These are phyloP conservation scores for Vigna nakashimae DNA, from an alignment of 306 rosid species.

Conservation along the genomic window DNA sequence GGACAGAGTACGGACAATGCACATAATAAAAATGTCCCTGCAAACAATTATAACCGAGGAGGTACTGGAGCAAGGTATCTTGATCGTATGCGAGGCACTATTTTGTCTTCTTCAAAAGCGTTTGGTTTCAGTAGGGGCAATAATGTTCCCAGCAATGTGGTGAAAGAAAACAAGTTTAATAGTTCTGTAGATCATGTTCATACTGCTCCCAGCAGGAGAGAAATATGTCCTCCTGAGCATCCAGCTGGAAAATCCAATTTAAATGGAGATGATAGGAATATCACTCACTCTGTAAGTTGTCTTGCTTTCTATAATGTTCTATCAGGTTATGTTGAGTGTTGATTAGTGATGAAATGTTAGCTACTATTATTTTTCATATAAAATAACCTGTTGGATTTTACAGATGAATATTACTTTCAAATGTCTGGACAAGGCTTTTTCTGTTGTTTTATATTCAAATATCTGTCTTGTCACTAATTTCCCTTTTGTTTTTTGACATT, in stretches of 20 bases:
- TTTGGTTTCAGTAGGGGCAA: conserved; percentile 86
- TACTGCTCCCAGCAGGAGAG: conserved; percentile 64
- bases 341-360: conserved; percentile 9
- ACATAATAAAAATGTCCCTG: conserved; percentile 59
- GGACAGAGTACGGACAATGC: conserved; percentile 63
- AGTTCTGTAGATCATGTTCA: conserved; percentile 72
- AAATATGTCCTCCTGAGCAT: conserved; percentile 66
- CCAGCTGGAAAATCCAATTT: conserved; percentile 59
- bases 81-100: conserved; percentile 91
- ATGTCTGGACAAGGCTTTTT: too few species aligned
- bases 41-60: conserved; percentile 62
- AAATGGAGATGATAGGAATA: conserved; percentile 73
- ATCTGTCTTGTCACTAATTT: too few species aligned
- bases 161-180: conserved; percentile 73
- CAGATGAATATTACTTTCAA: background rate
- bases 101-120: conserved; percentile 91
- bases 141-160: conserved; percentile 54
- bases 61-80: conserved; percentile 86
- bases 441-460: too few species aligned
- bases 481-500: too few species aligned
- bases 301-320: conserved; percentile 36
- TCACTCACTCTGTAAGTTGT: conserved; percentile 75
- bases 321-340: conserved; percentile 13
- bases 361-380: background rate
- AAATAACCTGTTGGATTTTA: background rate